Evolutionary conservation across 2,329 filamentous ascomycete genomes (phyloP).

Genomic region (Sporothrix protearum): DNA sequence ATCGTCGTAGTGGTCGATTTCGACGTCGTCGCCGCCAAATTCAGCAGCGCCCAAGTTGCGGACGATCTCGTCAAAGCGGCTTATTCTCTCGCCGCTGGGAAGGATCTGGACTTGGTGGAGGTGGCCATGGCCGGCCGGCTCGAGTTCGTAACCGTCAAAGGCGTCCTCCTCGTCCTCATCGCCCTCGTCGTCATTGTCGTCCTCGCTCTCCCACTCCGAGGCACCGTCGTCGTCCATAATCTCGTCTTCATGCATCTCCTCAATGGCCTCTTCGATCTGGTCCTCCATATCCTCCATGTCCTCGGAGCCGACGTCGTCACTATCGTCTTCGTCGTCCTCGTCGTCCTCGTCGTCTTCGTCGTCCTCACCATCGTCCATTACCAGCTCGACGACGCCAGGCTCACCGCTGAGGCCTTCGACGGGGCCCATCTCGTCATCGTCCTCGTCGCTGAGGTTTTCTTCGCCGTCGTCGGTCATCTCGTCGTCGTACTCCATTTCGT

Average conservation of each 20-base stretch:
- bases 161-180: conserved; percentile 54
- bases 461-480: conserved; percentile 75
- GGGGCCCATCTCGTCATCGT: conserved; percentile 81
- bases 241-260: conserved; percentile 63
- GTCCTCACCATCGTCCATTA: conserved; percentile 68
- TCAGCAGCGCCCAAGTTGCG: conserved; percentile 21
- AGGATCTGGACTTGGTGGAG: conserved; percentile 41
- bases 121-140: not conserved
- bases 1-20: conserved; percentile 50
- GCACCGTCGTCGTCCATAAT: conserved; percentile 57
- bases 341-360: conserved; percentile 58
- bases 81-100: conserved; percentile 52
- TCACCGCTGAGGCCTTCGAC: conserved; percentile 71
- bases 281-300: conserved; percentile 48
- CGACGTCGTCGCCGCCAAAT: conserved; percentile 42
- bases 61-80: conserved; percentile 39
- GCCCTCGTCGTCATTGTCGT: conserved; percentile 53
- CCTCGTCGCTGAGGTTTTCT: conserved; percentile 85
- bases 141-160: not conserved
- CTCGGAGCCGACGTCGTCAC: conserved; percentile 44
- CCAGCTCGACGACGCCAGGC: conserved; percentile 65
- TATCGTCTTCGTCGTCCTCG: conserved; percentile 41
- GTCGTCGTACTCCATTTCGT: conserved; percentile 87
- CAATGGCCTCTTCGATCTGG: conserved; percentile 53
- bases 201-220: conserved; percentile 60